Evolutionary conservation across 2,329 filamentous ascomycete species (phyloP).

Genomic region (Monosporascus ibericus): DNA sequence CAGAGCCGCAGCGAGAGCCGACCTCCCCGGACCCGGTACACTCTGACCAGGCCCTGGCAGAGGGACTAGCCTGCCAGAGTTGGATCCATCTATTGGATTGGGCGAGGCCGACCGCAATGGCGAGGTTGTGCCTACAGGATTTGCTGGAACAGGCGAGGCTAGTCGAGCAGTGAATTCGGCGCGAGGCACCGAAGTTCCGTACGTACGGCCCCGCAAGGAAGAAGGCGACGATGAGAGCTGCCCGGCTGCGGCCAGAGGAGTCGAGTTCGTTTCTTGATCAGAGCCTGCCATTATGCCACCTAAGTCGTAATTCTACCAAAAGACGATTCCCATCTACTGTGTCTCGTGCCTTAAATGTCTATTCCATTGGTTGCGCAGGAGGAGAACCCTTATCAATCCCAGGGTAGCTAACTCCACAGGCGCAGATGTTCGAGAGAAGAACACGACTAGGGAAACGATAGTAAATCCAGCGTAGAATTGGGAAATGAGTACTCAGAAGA

Average conservation of each 20-base stretch:
- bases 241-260: conserved; percentile 31
- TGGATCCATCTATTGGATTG: conserved; percentile 33
- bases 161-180: conserved; percentile 56
- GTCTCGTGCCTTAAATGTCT: not conserved
- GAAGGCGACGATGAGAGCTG: conserved; percentile 42
- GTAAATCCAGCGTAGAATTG: not conserved
- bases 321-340: not conserved
- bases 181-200: conserved; percentile 48
- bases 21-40: conserved; percentile 71
- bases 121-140: conserved; percentile 35
- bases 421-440: not conserved
- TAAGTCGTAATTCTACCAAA: conserved; percentile 2
- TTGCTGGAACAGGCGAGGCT: conserved; percentile 51
- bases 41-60: conserved; percentile 60
- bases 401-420: not conserved
- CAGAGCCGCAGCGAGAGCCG: conserved; percentile 82
- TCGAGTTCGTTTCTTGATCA: conserved; percentile 33
- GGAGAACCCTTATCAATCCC: not conserved
- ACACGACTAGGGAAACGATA: not conserved
- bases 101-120: conserved; percentile 43
- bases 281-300: conserved; percentile 24
- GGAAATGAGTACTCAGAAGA: too few relatives aligned
- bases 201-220: conserved; percentile 39
- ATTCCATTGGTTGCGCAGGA: not conserved
- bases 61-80: conserved; percentile 49